Evolutionary conservation across 257 asterid genomes (phyloP), one percentile per base, ranked within the genome.

Genomic region (Nicotiana tabacum): DNA sequence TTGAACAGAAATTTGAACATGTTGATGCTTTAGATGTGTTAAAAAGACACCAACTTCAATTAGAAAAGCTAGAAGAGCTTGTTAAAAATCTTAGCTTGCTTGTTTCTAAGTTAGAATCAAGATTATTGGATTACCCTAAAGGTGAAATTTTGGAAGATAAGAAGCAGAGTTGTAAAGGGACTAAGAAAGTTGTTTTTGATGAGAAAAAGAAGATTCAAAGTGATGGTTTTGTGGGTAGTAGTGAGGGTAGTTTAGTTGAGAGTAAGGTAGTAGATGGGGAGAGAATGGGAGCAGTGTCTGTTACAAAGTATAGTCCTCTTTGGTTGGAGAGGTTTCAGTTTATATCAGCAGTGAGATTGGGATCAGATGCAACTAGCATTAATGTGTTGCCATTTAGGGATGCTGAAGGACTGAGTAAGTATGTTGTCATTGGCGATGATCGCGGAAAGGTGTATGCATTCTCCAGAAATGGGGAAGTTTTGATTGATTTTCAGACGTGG

Each of bases 261-360:
- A 82, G 65, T 29, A 53, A 72, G 61, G 43, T 30, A 65, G 43
- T 65, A 12, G 43, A 65, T 46, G 88, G 83, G 15, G 87, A 78
- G 39, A 81, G 80, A 61, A 83, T 77, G 29, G 88, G 86, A 83
- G 80, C 87, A 3, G 89, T 90, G 70, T 79, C 90, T 0, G 93
- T 94, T 70, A 89, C 90, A 1, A 92, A 92, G 89, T 92, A 90
- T 81, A 96, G 89, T 86, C 82, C 98, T 6, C 85, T 94, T 79
- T 96, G 99, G 99, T 88, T 97, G 0, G 99, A 96, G 82, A 93
- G 88, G 87, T 94, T 96, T 89, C 97, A 94, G 81, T 93, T 94
- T 82, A 89, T 91, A 21, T 93, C 98, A 0, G 99, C 99, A 0
- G 98, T 96, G 90, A 94, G 90, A 83, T 78, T 96, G 87, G 90